phyloP scores from a whole-genome alignment of 345 rosid genomes.

The Anastatica hierochuntica region DNA sequence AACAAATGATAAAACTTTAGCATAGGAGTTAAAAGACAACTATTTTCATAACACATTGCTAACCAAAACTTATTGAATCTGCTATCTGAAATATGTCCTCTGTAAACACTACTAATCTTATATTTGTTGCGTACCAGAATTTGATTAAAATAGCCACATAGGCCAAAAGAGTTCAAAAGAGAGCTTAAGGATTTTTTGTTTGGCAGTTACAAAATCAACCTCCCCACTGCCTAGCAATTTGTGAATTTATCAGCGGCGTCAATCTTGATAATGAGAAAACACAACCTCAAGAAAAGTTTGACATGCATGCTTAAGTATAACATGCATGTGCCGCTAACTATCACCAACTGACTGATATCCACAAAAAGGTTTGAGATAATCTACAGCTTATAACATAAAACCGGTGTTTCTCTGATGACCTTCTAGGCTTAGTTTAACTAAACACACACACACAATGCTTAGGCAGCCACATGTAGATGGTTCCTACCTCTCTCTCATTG shows the following conservation, averaged over 20 bases:
- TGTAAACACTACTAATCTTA: not conserved
- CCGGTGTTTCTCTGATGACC: too few relatives aligned
- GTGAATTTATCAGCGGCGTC: too few relatives aligned
- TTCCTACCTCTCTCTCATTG: conserved; percentile 91
- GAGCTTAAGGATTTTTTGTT: not conserved
- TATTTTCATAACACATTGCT: not conserved
- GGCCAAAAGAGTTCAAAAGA: not conserved
- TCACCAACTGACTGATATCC: too few relatives aligned
- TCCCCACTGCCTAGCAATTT: too few relatives aligned
- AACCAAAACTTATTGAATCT: not conserved
- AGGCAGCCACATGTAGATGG: not conserved
- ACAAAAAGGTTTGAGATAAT: too few relatives aligned
- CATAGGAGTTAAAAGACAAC: too few relatives aligned
- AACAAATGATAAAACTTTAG: not conserved
- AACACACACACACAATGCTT: not conserved
- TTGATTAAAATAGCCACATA: not conserved
- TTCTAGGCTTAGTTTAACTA: not conserved
- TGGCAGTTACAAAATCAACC: too few relatives aligned
- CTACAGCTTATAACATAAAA: not conserved
- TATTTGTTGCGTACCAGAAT: not conserved
- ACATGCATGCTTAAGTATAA: too few relatives aligned
- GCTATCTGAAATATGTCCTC: not conserved
- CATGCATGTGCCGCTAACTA: not conserved
- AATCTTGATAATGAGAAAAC: too few relatives aligned
- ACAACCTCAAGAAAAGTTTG: too few relatives aligned